Evolutionary conservation across 2,329 filamentous ascomycete species (phyloP), one percentile per base, ranked within the genome.

Genomic region (Xenosphaeropsis pyriputrescens): DNA sequence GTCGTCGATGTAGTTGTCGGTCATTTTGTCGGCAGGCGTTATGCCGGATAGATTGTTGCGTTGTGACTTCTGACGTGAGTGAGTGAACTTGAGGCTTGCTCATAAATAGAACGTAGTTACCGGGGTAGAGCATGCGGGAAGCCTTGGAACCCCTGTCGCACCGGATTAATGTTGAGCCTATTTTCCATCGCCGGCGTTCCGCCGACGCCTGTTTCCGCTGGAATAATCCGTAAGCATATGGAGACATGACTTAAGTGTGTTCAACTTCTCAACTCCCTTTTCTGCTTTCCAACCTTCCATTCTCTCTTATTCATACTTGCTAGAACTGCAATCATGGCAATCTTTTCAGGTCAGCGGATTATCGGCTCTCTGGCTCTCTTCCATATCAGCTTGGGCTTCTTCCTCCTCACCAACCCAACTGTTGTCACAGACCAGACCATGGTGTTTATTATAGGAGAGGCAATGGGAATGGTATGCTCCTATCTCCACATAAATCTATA

Each of bases 351-450:
- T 43, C 80, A 72, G 53, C 84, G 79, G 7, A 79, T 94, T 57
- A 79, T 95, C 50, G 80, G 83, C 49, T 79, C 76, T 37, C 64
- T 94, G 48, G 82, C 81, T 48, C 71, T 93, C 55, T 85, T 91
- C 64, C 84, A 94, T 61, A 60, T 94, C 46, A 84, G 83, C 5
- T 65, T 91, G 35, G 85, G 79, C 50, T 86, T 79, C 60, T 85
- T 91, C 64, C 80, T 95, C 62, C 68, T 93, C 50, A 79, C 74
- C 32, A 77, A 70, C 41, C 88, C 88, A 5, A 62, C 64, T 43
- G 67, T 72, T 32, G 68, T 95, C 50, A 75, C 82, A 35, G 79
- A 89, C 53, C 85, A 93, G 51, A 76, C 79, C 37, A 58, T 93
- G 16, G 83, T 94, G 35, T 84, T 75, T 48, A 70, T 94, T 19